phyloP scores from a whole-genome alignment of 2,329 filamentous ascomycete genomes.

The Epichloe baconii region DNA sequence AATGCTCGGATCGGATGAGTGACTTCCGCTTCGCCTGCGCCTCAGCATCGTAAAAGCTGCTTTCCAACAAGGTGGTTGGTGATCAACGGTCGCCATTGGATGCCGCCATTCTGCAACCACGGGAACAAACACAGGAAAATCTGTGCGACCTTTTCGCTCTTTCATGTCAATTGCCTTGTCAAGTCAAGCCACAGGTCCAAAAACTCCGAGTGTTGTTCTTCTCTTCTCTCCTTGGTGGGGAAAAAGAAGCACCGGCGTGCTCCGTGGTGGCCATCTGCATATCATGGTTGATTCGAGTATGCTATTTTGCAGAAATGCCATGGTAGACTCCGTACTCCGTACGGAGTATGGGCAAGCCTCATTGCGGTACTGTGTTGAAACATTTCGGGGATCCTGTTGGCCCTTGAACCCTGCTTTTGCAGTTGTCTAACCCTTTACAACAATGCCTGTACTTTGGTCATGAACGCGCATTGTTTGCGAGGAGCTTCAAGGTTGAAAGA shows the following conservation, averaged over 20 bases:
- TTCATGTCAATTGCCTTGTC: background rate
- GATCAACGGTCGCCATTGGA: background rate
- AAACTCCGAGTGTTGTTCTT: background rate
- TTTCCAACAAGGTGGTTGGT: background rate
- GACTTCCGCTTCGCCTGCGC: background rate
- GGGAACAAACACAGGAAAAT: background rate
- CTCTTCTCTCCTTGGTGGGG: background rate
- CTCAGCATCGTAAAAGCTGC: background rate
- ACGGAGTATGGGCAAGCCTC: background rate
- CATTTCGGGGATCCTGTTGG: background rate
- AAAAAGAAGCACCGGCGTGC: background rate
- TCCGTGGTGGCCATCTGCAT: background rate
- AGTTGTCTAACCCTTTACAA: background rate
- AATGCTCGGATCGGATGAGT: background rate
- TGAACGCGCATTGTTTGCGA: background rate
- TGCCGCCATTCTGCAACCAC: background rate
- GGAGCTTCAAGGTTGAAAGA: background rate
- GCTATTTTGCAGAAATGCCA: background rate
- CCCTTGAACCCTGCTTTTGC: background rate
- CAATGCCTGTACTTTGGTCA: background rate
- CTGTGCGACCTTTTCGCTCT: background rate
- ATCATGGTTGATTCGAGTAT: background rate
- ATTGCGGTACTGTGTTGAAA: background rate
- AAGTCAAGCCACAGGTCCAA: background rate
- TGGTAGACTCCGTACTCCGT: background rate